Percentiles rank a stretch among this genome's conserved stretches.
Conservation (phyloP, 2,329 filamentous ascomycete genomes). For the Aspergillus neoniger region DNA sequence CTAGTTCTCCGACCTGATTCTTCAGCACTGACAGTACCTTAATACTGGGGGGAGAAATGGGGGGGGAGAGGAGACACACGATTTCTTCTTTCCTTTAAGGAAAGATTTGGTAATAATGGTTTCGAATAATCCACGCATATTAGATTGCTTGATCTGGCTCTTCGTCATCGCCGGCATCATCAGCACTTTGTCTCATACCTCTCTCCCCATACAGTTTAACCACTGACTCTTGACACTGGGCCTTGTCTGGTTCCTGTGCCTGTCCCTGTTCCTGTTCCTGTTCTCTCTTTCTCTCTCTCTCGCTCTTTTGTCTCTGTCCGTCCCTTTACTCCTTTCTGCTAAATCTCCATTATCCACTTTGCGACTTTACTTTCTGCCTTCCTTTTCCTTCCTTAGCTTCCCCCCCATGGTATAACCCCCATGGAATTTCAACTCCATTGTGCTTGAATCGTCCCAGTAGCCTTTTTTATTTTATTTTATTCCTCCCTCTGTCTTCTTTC, state of each 20-base stretch:
- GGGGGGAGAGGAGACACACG: background rate
- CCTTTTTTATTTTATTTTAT: background rate
- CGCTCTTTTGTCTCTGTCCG: background rate
- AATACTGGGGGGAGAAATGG: background rate
- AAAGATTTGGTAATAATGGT: constrained; percentile 5
- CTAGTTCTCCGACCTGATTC: constrained; percentile 15
- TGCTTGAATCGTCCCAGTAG: background rate
- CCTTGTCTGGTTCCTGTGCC: background rate
- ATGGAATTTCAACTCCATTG: background rate
- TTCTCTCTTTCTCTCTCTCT: no score
- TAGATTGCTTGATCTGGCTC: constrained; percentile 6
- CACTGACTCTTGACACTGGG: background rate
- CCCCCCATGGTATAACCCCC: background rate
- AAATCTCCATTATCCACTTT: constrained; percentile 6
- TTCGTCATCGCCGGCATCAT: constrained; percentile 9
- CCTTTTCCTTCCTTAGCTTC: background rate
- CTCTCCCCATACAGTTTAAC: background rate
- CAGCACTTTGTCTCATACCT: constrained; percentile 2
- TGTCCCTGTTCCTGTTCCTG: background rate
- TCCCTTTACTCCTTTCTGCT: constrained; percentile 1
- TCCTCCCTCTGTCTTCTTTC: background rate
- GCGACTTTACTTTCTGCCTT: constrained; percentile 1
- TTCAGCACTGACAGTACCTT: constrained; percentile 13
- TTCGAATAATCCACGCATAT: constrained; percentile 7
- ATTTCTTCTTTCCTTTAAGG: background rate